These are phyloP conservation scores for Amaranthus hypochondriacus DNA, from an alignment of 148 eudicot species.

Conservation along the genomic window DNA sequence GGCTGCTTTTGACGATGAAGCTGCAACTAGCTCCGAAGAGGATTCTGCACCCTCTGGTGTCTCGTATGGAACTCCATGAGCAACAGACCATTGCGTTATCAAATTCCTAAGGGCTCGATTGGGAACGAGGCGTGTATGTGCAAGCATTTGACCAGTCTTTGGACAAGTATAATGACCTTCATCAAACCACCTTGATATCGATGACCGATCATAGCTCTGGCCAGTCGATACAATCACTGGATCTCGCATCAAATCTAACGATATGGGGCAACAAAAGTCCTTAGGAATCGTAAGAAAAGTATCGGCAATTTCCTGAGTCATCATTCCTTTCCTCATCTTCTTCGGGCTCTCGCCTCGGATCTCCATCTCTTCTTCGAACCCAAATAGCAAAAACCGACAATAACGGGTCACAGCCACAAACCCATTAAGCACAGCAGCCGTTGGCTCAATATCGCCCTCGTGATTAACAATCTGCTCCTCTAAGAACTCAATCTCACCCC, in stretches of 20 bases:
- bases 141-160: slow-evolving; percentile 77
- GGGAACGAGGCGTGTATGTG: slow-evolving; percentile 50
- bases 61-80: slow-evolving; percentile 38
- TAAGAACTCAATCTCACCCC: slow-evolving; percentile 72
- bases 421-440: slow-evolving; percentile 54
- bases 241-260: slow-evolving; percentile 80
- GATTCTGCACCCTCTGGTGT: slow-evolving; percentile 43
- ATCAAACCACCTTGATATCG: slow-evolving; percentile 77
- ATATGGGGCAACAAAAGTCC: slow-evolving; percentile 81
- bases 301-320: slow-evolving; percentile 48
- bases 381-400: slow-evolving; percentile 64
- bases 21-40: slow-evolving; percentile 31
- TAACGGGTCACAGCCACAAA: slow-evolving; percentile 70
- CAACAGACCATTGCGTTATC: slow-evolving; percentile 74
- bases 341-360: slow-evolving; percentile 26
- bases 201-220: slow-evolving; percentile 71
- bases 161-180: slow-evolving; percentile 91
- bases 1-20: slow-evolving; percentile 56
- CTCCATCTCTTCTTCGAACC: slow-evolving; percentile 59
- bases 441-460: slow-evolving; percentile 71
- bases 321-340: slow-evolving; percentile 43
- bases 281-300: slow-evolving; percentile 57
- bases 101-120: slow-evolving; percentile 68
- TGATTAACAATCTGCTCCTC: slow-evolving; percentile 82
- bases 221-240: slow-evolving; percentile 85